A percentile compares a stretch with the other conserved stretches of the same genome.
These are phyloP conservation scores for Rhizophora apiculata DNA, from an alignment of 345 rosid genomes.

Conservation along the genomic window DNA sequence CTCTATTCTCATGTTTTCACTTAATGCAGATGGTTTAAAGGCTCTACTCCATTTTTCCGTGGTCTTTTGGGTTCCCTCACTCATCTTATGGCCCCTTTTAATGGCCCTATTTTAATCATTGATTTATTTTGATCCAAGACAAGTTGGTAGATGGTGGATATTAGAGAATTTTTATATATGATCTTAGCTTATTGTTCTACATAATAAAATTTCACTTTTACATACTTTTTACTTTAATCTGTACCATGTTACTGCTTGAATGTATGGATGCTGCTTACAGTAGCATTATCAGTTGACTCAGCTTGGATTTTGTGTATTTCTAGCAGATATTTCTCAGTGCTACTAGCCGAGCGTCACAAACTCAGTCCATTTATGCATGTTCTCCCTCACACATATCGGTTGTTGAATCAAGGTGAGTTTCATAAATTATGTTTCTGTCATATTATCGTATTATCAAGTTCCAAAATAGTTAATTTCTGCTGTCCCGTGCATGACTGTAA, in stretches of 20 bases:
- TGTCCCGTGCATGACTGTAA: not conserved
- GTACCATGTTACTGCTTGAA: not conserved
- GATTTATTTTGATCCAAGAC: no score
- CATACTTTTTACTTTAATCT: not conserved
- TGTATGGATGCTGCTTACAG: not conserved
- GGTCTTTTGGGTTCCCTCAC: not conserved
- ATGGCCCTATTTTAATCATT: no score
- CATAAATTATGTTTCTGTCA: not conserved
- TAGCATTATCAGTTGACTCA: not conserved
- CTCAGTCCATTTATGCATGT: conserved; percentile 67
- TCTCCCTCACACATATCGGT: conserved; percentile 52
- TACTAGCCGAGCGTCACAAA: conserved; percentile 74
- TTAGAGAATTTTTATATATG: no score
- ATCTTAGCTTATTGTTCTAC: no score
- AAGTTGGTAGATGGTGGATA: no score
- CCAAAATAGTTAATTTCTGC: not conserved
- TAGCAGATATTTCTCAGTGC: conserved; percentile 72
- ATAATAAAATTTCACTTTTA: not conserved
- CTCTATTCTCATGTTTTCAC: not conserved
- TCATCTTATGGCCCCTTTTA: not conserved
- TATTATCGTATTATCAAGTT: not conserved
- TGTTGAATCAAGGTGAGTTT: conserved; percentile 76
- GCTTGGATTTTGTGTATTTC: conserved; percentile 5
- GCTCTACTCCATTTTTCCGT: not conserved
- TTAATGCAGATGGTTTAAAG: no score